Base-by-base conservation (phyloP, 257 asterid genomes). In the Plectranthus barbatus region DNA sequence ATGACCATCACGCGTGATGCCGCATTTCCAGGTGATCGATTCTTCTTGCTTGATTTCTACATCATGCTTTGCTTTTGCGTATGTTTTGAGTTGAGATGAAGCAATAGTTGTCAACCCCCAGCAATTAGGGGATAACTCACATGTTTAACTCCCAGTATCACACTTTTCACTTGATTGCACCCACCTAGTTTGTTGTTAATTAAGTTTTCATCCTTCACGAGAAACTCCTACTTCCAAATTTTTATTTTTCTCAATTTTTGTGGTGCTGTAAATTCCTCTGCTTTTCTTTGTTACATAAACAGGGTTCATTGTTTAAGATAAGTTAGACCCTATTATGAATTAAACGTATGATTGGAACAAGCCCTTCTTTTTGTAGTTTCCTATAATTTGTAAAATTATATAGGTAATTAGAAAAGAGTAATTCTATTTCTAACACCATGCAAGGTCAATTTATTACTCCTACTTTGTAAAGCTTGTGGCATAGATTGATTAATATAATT, bases 61-160 rank as follows among this genome's bases (percentile, higher is more conserved):
- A 44, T 40, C 65, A 62, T 60, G 58, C 57, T 54, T 62, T 60
- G 58, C 57, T 54, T 62, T 51, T 62, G 48, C 69, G 62, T 71
- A 49, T 57, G 75, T 39, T 50, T 54, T 42, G 20, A 52, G 20
- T 54, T 42, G 20, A 52, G 20, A 20, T 58, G 75, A 63, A 56
- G 68, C 61, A 58, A 51, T 29, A 5, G 4, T 21, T 31, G 74
- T 56, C 74, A 68, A 68, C 53, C 58, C n/a, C 68, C 55, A 54
- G 64, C 20, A 56, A 56, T 42, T 56, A 1, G 17, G 72, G 62
- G 69, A 36, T 41, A 53, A 14, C 42, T 72, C 76, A 77, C 78
- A 69, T 72, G 81, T 72, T 58, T 46, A 44, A 13, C 62, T 41
- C 52, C 56, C 23, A 47, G 9, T 29, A 4, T 63, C 81, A 72